A percentile compares a stretch with the other conserved stretches of the same genome.
phyloP scores from a whole-genome alignment of 495 filamentous ascomycete genomes.

The Podospora pseudoanserina region DNA sequence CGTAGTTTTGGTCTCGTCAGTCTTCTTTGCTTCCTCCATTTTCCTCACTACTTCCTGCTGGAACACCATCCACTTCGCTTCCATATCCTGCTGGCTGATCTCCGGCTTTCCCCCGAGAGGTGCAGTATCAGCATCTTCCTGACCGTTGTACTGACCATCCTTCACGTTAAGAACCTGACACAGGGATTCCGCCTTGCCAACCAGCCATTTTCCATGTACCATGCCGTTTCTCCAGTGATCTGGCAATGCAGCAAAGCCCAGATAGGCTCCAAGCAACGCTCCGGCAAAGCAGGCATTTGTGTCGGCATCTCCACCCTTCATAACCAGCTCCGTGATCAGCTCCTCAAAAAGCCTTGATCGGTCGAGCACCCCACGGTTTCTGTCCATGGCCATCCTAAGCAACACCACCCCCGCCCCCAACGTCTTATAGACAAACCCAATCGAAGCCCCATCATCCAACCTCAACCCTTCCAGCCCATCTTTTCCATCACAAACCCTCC shows the following conservation, averaged over 20 bases:
- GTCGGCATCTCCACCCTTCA: constrained; percentile 49
- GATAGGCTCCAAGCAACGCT: constrained; percentile 40
- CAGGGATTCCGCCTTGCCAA: constrained; percentile 33
- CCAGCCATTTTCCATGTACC: constrained; percentile 38
- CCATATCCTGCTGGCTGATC: constrained; percentile 31
- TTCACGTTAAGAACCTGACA: constrained; percentile 28
- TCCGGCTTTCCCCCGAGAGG: constrained; percentile 29
- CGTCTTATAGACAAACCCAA: constrained; percentile 52
- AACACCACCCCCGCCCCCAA: constrained; percentile 40
- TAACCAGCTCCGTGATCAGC: constrained; percentile 43
- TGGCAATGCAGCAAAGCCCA: constrained; percentile 41
- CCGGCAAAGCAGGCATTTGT: constrained; percentile 50
- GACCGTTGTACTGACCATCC: constrained; percentile 28
- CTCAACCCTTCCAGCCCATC: constrained; percentile 34
- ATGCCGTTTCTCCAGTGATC: constrained; percentile 44
- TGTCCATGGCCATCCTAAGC: constrained; percentile 36
- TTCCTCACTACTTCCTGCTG: constrained; percentile 23
- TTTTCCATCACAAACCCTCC: constrained; percentile 23
- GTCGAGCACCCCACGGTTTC: constrained; percentile 9
- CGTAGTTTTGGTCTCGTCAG: neutral
- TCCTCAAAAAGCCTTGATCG: constrained; percentile 35
- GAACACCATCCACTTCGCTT: constrained; percentile 32
- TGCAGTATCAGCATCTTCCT: constrained; percentile 31
- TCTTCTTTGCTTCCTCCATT: constrained; percentile 13
- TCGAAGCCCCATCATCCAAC: constrained; percentile 37